Percentiles rank a stretch among this genome's conserved stretches.
Conservation (phyloP, 257 asterid species). For the Fraxinus excelsior region DNA sequence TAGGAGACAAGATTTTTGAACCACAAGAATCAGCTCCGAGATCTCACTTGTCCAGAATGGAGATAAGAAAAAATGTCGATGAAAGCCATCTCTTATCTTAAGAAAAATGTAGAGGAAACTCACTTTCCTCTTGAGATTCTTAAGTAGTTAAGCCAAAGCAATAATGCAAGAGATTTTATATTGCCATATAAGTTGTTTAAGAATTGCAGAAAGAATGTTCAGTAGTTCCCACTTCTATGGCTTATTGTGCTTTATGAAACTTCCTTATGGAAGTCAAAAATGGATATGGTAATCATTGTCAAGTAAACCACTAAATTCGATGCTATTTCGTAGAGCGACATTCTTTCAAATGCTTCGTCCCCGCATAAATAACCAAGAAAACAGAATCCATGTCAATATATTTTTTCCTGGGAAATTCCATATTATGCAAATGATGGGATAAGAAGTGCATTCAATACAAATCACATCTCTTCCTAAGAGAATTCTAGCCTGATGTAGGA, state of each 20-base stretch:
- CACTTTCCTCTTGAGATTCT: neutral
- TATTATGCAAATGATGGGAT: no score
- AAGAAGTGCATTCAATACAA: no score
- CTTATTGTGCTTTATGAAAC: neutral
- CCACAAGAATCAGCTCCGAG: neutral
- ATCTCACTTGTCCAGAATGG: neutral
- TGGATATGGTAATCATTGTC: no score
- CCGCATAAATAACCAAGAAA: no score
- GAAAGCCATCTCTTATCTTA: constrained; percentile 13
- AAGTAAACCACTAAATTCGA: no score
- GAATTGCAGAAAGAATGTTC: neutral
- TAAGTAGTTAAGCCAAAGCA: neutral
- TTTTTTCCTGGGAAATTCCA: no score
- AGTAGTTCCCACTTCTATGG: neutral
- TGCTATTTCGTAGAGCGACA: no score
- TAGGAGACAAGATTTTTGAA: neutral
- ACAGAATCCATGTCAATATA: no score
- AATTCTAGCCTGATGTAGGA: no score
- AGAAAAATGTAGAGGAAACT: neutral
- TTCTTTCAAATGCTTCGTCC: no score
- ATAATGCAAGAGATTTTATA: neutral
- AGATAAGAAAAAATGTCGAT: neutral
- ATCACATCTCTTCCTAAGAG: no score
- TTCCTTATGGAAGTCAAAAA: no score
- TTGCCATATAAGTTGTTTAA: neutral